Evolutionary conservation across 345 rosid species (phyloP), one percentile per base, ranked within the genome.

Genomic region (Corchorus olitorius): DNA sequence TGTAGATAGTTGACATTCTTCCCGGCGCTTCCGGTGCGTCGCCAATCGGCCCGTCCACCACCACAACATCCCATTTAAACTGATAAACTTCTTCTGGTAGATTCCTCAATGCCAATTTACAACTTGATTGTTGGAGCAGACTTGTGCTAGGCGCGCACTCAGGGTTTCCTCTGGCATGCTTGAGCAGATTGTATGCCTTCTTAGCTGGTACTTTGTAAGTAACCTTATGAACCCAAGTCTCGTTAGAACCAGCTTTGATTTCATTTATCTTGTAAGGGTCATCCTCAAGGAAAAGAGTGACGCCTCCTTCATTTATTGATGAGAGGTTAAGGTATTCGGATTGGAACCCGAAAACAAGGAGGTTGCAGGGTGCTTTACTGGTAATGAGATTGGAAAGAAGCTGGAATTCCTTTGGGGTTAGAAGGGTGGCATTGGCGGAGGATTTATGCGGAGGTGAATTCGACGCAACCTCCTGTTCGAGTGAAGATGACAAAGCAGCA

Each of bases 1-100:
- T 86, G 67, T 92, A 95, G 73, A 93, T 95, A 53, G 89, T 75
- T 27, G 90, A 84, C 97, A 92, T 95, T 83, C 97, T 87, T 56
- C 98, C 98, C 33, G 93, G 93, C 6, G 89, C 92, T 27, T 91
- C 94, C 17, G 85, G 87, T 56, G 82, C 67, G 65, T 89, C 79
- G 22, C 94, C 97, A 27, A 81, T 81, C 0, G 94, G 98, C 61
- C 98, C 98, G 71, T 95, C 97, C 60, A 70, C 73, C 73, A 92
- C 82, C 72, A 93, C 83, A 6, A 93, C 83, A 79, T 92, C 98
- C 98, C 99, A 95, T 53, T 85, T 83, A 76, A 61, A 84, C 68
- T 83, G 65, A 73, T 87, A 80, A 52, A 90, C 92, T 77, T 86
- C 83, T 19, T 58, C 66, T 4, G 98, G 94, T 75, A 93, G 85